phyloP scores from a whole-genome alignment of 2,329 filamentous ascomycete species.

The Ceratocystis harringtonii region DNA sequence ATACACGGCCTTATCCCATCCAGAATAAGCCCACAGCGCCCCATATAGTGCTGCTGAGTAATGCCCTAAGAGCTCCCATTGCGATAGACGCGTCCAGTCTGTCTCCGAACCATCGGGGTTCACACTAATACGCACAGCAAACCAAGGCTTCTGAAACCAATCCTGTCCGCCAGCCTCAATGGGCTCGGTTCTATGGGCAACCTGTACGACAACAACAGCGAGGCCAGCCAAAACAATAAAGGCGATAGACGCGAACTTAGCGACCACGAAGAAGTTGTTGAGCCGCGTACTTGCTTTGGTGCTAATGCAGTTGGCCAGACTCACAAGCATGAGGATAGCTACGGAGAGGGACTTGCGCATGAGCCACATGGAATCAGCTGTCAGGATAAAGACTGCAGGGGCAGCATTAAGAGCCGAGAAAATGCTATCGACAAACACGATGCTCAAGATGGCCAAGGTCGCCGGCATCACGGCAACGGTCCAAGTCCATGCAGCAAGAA shows the following conservation, averaged over 20 bases:
- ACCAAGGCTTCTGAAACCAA: slow-evolving; percentile 41
- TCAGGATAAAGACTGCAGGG: slow-evolving; percentile 25
- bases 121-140: slow-evolving; percentile 34
- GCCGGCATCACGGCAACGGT: slow-evolving; percentile 50
- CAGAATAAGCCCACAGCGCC: slow-evolving; percentile 49
- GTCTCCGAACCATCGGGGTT: slow-evolving; percentile 35
- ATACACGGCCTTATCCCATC: slow-evolving; percentile 51
- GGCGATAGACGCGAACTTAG: slow-evolving; percentile 37
- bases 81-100: slow-evolving; percentile 33
- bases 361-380: slow-evolving; percentile 18
- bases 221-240: slow-evolving; percentile 35
- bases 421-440: slow-evolving; percentile 47
- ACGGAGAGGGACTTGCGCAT: slow-evolving; percentile 38
- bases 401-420: slow-evolving; percentile 37
- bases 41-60: slow-evolving; percentile 46
- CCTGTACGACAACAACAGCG: slow-evolving; percentile 28
- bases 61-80: slow-evolving; percentile 46
- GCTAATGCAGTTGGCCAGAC: slow-evolving; percentile 39
- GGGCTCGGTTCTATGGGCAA: slow-evolving; percentile 25
- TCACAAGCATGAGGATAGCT: slow-evolving; percentile 32
- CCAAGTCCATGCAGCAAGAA: slow-evolving; percentile 50
- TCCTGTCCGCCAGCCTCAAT: slow-evolving; percentile 32
- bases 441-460: slow-evolving; percentile 47
- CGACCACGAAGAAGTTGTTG: slow-evolving; percentile 40
- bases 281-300: slow-evolving; percentile 40